phyloP scores from a whole-genome alignment of 441 rosid species.

The Gossypium laxum region DNA sequence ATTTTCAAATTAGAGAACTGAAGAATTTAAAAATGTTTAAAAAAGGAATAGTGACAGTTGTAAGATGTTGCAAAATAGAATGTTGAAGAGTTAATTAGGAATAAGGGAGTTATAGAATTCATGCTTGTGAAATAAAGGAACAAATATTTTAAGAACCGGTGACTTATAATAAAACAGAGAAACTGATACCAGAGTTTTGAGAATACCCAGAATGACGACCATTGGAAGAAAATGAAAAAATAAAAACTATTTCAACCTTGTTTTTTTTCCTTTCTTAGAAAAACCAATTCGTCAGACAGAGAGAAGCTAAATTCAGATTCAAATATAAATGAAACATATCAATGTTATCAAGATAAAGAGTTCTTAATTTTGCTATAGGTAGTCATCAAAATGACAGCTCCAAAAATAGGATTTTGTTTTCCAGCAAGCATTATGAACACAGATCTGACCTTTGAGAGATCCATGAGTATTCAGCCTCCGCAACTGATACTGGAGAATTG shows the following conservation, averaged over 20 bases:
- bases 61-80: neutral
- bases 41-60: neutral
- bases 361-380: neutral
- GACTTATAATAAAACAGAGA: neutral
- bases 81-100: neutral
- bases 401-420: neutral
- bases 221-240: neutral
- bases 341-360: neutral
- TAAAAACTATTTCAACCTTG: neutral
- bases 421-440: constrained; percentile 2
- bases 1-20: neutral
- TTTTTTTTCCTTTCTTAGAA: neutral
- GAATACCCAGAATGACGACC: neutral
- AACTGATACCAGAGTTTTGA: neutral
- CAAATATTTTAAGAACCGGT: neutral
- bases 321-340: neutral
- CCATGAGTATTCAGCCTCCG: constrained; percentile 69
- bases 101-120: neutral
- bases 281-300: neutral
- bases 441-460: constrained; percentile 71
- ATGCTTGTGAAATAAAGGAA: neutral
- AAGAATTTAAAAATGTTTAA: neutral
- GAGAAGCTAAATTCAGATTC: neutral
- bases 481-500: constrained; percentile 83
- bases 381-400: neutral